Base-by-base conservation (phyloP, 306 rosid species). In the Lagenaria siceraria region DNA sequence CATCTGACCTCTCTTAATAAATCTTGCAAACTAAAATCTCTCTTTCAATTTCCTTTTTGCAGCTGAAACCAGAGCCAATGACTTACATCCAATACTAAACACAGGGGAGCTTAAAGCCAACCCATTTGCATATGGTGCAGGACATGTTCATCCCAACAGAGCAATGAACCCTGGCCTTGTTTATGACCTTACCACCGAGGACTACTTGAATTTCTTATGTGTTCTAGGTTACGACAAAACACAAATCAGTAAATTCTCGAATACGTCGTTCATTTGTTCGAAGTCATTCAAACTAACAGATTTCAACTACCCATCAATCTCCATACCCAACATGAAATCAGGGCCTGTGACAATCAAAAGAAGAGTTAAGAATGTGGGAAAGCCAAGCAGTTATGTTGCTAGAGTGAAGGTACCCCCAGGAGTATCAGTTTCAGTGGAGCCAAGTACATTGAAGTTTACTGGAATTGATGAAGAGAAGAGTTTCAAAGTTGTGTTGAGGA, bases 121-220 rank as follows among this genome's bases (percentile, higher is more conserved):
- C 63, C 90, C 97, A 64, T 84, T 86, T 25, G 87, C 63, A 0
- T 86, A 86, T 22, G 97, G 97, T n/a, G 77, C 90, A 22, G 97
- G 97, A 17, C 87, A 86, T 8, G 79, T 91, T 35, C 74, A 29
- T 18, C 91, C 94, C 0, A 86, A 83, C 79, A 70, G 11, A 3
- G 97, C 89, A 1, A 38, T 25, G n/a, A 59, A 86, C 48, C 94
- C 94, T 0, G 97, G 94, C 55, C 97, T 91, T 78, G 85, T 89
- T 21, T 91, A 91, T 48, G 97, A 91, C 74, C 42, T 83, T 1
- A 72, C 81, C 5, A 29, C 40, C 0, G 72, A 80, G 18, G 92
- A 89, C 68, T 86, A 91, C 80, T 51, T 89, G 74, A 86, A 89
- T 81, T 85, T 80, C 77, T 69, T 89, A 60, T 91, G 97, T 40